phyloP scores from a whole-genome alignment of 2,329 filamentous ascomycete genomes.

The Paecilomyces sp. region DNA sequence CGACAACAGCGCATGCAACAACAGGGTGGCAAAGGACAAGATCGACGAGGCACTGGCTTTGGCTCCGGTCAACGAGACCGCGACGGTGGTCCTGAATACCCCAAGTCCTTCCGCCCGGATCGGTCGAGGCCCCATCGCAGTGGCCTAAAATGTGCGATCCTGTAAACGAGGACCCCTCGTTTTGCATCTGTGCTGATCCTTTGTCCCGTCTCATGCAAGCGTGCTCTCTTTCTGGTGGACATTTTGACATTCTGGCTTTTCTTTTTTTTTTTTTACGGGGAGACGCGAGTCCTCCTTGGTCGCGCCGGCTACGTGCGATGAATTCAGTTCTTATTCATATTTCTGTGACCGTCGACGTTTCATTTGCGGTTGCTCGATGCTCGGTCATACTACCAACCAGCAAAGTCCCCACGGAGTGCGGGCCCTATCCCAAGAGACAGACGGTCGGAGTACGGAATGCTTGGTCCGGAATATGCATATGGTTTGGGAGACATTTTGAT shows the following conservation, averaged over 20 bases:
- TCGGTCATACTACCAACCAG: background rate
- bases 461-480: conserved; percentile 1
- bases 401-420: background rate
- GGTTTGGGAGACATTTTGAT: conserved; percentile 2
- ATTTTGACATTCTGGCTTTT: background rate
- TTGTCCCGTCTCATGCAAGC: conserved; percentile 1
- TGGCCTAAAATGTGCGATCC: conserved; percentile 28
- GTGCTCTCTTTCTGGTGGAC: background rate
- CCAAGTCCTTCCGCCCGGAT: conserved; percentile 32
- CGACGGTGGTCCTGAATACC: conserved; percentile 31
- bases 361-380: background rate
- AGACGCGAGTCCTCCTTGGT: background rate
- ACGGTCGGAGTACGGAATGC: background rate
- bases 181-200: background rate
- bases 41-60: conserved; percentile 30
- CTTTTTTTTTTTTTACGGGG: background rate
- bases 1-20: conserved; percentile 67
- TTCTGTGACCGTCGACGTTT: background rate
- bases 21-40: conserved; percentile 25
- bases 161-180: conserved; percentile 18
- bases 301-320: background rate
- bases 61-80: conserved; percentile 26
- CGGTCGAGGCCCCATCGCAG: conserved; percentile 27
- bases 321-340: background rate
- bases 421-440: background rate